These are phyloP conservation scores for Pinus albicaulis DNA, from an alignment of 75 land plant genomes.

Conservation along the genomic window DNA sequence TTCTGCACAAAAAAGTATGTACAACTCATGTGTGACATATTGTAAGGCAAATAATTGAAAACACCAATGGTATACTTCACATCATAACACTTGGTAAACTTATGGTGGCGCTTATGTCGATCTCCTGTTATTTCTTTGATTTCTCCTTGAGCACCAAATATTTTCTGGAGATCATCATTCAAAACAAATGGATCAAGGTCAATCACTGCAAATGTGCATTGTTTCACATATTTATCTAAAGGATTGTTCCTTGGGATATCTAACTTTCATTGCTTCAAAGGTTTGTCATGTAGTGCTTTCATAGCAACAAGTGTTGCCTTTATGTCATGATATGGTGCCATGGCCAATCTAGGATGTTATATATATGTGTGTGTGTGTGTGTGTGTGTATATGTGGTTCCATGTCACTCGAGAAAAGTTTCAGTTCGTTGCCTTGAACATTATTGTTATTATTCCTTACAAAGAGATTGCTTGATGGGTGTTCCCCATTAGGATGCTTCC, in stretches of 20 bases:
- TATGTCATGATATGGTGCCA: conserved; percentile 90
- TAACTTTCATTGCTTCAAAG: conserved; percentile 66
- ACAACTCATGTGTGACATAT: too few relatives aligned
- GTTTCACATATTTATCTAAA: conserved; percentile 62
- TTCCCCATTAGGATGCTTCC: conserved; percentile 72
- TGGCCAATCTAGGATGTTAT: conserved; percentile 90
- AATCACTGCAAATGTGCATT: conserved; percentile 70
- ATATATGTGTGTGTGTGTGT: conserved; percentile 93
- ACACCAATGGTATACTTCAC: conserved; percentile 17
- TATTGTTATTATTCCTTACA: conserved; percentile 82
- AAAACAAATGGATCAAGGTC: conserved; percentile 75
- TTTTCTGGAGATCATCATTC: conserved; percentile 63
- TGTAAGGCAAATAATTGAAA: too few relatives aligned
- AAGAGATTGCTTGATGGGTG: conserved; percentile 85
- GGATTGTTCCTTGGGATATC: conserved; percentile 78
- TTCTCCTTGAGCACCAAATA: conserved; percentile 76
- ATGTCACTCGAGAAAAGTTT: conserved; percentile 77
- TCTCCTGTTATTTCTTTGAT: conserved; percentile 80
- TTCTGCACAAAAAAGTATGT: too few relatives aligned
- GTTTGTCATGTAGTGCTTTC: conserved; percentile 76
- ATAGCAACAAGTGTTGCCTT: conserved; percentile 86
- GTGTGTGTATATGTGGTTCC: conserved; percentile 78
- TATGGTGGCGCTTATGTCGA: conserved; percentile 59
- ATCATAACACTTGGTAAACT: conserved; percentile 72
- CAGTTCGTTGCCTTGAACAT: conserved; percentile 81